phyloP scores from a whole-genome alignment of 768 basidiomycete species.

The Psilocybe sp. region DNA sequence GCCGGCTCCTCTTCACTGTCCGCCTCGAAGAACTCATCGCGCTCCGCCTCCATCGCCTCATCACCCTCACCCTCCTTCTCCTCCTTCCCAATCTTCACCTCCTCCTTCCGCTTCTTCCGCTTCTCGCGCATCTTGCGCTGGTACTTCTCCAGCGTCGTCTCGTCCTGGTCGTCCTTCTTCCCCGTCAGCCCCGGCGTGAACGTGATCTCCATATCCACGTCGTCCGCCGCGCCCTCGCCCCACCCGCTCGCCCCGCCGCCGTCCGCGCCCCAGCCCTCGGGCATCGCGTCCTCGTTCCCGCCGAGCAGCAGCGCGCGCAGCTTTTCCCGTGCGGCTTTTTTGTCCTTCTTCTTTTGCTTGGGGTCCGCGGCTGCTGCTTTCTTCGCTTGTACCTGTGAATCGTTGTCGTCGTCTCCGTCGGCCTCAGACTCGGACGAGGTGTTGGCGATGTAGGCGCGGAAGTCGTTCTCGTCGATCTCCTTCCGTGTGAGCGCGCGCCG shows the following conservation, averaged over 20 bases:
- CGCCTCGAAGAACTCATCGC: conserved; percentile 80
- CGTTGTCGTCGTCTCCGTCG: conserved; percentile 30
- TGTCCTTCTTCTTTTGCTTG: conserved; percentile 26
- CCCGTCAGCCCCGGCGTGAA: conserved; percentile 83
- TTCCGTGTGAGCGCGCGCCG: conserved; percentile 75
- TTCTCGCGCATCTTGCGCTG: conserved; percentile 89
- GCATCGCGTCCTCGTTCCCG: conserved; percentile 62
- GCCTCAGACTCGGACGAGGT: conserved; percentile 64
- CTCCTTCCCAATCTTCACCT: conserved; percentile 38
- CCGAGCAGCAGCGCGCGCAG: conserved; percentile 76
- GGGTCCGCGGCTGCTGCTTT: conserved; percentile 3
- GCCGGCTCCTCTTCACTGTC: conserved; percentile 31
- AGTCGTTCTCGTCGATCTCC: conserved; percentile 91
- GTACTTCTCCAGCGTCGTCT: conserved; percentile 89
- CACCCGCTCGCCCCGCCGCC: conserved; percentile 23
- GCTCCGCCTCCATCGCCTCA: conserved; percentile 22
- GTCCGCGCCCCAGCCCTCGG: conserved; percentile 78
- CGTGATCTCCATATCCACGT: conserved; percentile 92
- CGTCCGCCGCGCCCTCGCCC: conserved; percentile 24
- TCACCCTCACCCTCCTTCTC: conserved; percentile 18
- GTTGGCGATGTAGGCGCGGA: conserved; percentile 74
- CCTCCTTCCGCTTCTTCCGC: conserved; percentile 75
- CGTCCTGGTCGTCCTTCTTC: conserved; percentile 52
- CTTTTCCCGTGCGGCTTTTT: conserved; percentile 55
- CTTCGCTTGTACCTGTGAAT: conserved; percentile 8